Percentiles rank a stretch among this genome's conserved stretches.
Evolutionary conservation across 1,284 basidiomycete species (phyloP).

Genomic region (Moniliophthora roreri): DNA sequence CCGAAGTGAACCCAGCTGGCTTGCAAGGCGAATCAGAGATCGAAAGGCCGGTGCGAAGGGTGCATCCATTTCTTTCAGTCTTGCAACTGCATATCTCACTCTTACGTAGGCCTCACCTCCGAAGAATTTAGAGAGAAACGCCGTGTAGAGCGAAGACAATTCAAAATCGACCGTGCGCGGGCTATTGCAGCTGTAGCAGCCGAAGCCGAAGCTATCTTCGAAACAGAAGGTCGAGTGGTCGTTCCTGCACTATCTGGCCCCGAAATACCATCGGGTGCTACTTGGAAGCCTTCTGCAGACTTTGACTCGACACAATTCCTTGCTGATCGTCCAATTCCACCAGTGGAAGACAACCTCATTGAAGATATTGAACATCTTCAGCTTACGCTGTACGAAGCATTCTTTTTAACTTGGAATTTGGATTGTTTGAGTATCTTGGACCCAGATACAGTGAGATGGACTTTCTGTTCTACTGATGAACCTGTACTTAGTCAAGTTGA

Average conservation of each 20-base stretch:
- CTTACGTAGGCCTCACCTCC: conserved; percentile 61
- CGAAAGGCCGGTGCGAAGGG: conserved; percentile 48
- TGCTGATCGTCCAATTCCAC: conserved; percentile 34
- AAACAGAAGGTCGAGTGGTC: conserved; percentile 61
- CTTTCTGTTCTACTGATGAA: background rate
- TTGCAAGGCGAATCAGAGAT: conserved; percentile 71
- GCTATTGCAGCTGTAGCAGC: conserved; percentile 73
- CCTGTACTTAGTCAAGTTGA: conserved; percentile 1
- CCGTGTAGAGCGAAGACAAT: conserved; percentile 82
- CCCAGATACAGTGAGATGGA: conserved; percentile 54
- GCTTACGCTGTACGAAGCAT: conserved; percentile 88
- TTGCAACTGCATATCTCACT: conserved; percentile 7
- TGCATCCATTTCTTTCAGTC: conserved; percentile 2
- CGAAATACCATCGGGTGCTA: conserved; percentile 73
- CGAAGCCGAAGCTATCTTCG: conserved; percentile 73
- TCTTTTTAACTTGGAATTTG: conserved; percentile 85
- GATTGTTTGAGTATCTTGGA: conserved; percentile 82
- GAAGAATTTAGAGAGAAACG: conserved; percentile 89
- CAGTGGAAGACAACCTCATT: conserved; percentile 44
- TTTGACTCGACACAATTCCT: conserved; percentile 12
- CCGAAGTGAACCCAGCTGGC: conserved; percentile 94
- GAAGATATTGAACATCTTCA: conserved; percentile 91
- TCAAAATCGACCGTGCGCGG: conserved; percentile 87
- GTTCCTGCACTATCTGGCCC: conserved; percentile 53
- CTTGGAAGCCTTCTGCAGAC: conserved; percentile 58